A percentile compares a stretch with the other conserved stretches of the same genome.
phyloP scores from a whole-genome alignment of 371 early-diverging fungal species.

The Parasitella parasitica region DNA sequence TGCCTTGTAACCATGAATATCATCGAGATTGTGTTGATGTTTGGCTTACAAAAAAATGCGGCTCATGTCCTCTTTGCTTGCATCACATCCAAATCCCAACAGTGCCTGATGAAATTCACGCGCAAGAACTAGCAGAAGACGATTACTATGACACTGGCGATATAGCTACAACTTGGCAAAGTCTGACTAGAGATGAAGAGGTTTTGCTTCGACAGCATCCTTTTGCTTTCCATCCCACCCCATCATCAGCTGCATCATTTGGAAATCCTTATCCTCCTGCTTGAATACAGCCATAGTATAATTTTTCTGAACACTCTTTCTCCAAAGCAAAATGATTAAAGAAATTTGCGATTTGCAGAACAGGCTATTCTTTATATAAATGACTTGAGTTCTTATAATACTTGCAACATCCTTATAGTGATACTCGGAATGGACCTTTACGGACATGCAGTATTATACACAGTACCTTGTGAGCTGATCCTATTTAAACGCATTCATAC shows the following conservation, averaged over 20 bases:
- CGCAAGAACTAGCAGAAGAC: background rate
- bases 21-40: slow-evolving; percentile 75
- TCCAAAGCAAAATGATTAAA: no score
- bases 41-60: slow-evolving; percentile 53
- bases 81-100: slow-evolving; percentile 11
- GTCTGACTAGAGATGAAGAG: background rate
- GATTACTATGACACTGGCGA: slow-evolving; percentile 1
- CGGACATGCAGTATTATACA: no score
- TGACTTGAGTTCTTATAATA: no score
- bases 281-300: background rate
- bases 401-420: no score
- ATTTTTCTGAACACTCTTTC: no score
- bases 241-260: background rate
- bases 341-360: no score
- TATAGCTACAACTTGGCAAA: slow-evolving; percentile 4
- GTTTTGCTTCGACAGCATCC: slow-evolving; percentile 3
- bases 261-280: background rate
- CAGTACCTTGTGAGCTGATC: no score
- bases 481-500: no score
- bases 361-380: no score
- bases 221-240: background rate
- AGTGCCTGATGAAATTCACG: slow-evolving; percentile 4
- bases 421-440: no score
- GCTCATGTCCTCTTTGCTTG: slow-evolving; percentile 48
- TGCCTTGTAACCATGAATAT: slow-evolving; percentile 78